A percentile compares a stretch with the other conserved stretches of the same genome.
These are phyloP conservation scores for Tubosaeta sp. DNA, from an alignment of 768 basidiomycete species.

Conservation along the genomic window DNA sequence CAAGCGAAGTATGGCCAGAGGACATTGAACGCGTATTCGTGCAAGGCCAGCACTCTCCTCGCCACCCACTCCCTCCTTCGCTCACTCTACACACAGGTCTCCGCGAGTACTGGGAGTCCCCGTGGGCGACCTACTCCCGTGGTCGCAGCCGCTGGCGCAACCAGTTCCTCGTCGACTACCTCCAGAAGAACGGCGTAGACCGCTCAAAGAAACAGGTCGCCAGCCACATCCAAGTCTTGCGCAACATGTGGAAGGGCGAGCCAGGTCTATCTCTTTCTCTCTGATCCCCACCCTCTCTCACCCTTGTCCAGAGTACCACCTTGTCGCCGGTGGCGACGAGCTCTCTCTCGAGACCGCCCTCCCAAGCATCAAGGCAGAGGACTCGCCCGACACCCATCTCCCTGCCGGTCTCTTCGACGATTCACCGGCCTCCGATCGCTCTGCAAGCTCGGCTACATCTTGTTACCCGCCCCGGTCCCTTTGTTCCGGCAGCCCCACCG, in stretches of 20 bases:
- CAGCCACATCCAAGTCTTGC: slow-evolving; percentile 80
- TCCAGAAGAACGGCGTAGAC: slow-evolving; percentile 62
- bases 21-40: slow-evolving; percentile 73
- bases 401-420: slow-evolving; percentile 33
- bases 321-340: slow-evolving; percentile 80
- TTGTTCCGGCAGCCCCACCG: slow-evolving; percentile 12
- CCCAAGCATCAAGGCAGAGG: slow-evolving; percentile 52
- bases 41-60: slow-evolving; percentile 42
- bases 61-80: background rate
- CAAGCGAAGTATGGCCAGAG: slow-evolving; percentile 79
- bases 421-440: slow-evolving; percentile 30
- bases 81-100: slow-evolving; percentile 49
- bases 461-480: slow-evolving; percentile 23
- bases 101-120: slow-evolving; percentile 73
- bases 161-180: slow-evolving; percentile 80
- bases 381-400: slow-evolving; percentile 39
- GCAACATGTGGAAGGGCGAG: slow-evolving; percentile 87
- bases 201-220: slow-evolving; percentile 86
- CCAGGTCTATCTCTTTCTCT: slow-evolving; percentile 46
- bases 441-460: slow-evolving; percentile 27
- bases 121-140: slow-evolving; percentile 75
- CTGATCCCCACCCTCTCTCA: slow-evolving; percentile 1
- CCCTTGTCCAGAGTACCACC: slow-evolving; percentile 54
- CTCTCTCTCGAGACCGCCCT: slow-evolving; percentile 48
- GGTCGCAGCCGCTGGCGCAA: slow-evolving; percentile 80